Evolutionary conservation across 108 stramenopile species (phyloP), one percentile per base, ranked within the genome.

Genomic region (Fragilaria radians): DNA sequence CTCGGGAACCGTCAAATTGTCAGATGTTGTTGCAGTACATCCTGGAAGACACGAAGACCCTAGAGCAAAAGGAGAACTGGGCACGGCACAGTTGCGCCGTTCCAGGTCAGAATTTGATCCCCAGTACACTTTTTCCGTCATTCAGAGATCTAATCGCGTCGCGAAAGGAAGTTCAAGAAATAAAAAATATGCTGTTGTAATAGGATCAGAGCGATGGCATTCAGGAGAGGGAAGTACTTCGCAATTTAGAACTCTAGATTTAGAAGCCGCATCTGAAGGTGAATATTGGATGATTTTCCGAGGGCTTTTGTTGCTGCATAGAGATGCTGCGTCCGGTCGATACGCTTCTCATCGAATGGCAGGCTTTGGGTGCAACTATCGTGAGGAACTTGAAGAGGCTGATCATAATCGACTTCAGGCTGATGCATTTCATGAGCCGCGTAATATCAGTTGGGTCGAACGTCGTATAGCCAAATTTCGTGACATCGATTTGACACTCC

Each of bases 251-350:
- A 70, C 73, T 7, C 52, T 92, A 25, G 95, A 96, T 65, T 70
- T 96, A 32, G 95, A 96, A 72, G 68, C 81, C 31, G 90, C 89
- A 17, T 85, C 89, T 5, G 83, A 88, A 52, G 95, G 92, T 32
- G 90, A 88, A 67, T 96, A 89, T 57, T 93, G 91, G 89, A 64
- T 92, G 60, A 64, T 94, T 32, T 84, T 93, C 52, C 66, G 86
- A 21, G 95, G 95, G 4, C 88, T 96, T 51, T 51, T 87, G 24
- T 71, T 86, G 21, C 74, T 95, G 28, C 86, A 94, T 59, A 73
- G 93, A 25, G 89, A 94, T 73, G 87, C 83, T 23, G 74, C 76
- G 21, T 66, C 65, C 7, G 87, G 83, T 56, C 65, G 93, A 52
- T 89, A 88, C 69, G 85, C 89, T 19, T 70, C 73, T 5, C 72